Conservation (phyloP, 2,329 filamentous ascomycete species). For the Fusarium nematophilum region DNA sequence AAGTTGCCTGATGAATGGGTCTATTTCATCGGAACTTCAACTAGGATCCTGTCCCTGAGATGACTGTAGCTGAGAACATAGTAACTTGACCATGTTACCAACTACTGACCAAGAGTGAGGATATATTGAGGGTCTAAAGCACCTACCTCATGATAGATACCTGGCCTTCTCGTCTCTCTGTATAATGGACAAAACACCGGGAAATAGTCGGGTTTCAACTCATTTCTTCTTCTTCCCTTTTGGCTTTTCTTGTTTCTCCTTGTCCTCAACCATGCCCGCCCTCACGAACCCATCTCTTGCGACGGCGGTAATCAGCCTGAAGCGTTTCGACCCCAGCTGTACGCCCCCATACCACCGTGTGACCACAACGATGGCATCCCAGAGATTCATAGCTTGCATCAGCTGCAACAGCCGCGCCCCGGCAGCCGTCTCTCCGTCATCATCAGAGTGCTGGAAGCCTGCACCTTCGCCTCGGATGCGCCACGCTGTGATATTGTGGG, state of each 20-base stretch:
- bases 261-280: slow-evolving; percentile 76
- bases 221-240: slow-evolving; percentile 28
- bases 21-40: too few relatives aligned
- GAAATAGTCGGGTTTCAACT: neutral
- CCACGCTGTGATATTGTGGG: slow-evolving; percentile 36
- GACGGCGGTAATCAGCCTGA: slow-evolving; percentile 87
- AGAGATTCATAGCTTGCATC: slow-evolving; percentile 94
- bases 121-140: neutral
- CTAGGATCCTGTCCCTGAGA: too few relatives aligned
- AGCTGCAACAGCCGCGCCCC: slow-evolving; percentile 86
- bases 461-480: slow-evolving; percentile 71
- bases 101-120: neutral
- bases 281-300: slow-evolving; percentile 86
- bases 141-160: slow-evolving; percentile 5
- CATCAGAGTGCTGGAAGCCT: slow-evolving; percentile 88
- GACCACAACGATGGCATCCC: slow-evolving; percentile 93
- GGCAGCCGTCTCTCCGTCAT: slow-evolving; percentile 94
- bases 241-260: slow-evolving; percentile 46
- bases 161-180: too few relatives aligned
- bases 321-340: slow-evolving; percentile 87
- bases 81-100: slow-evolving; percentile 5
- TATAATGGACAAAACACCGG: too few relatives aligned
- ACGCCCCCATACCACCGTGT: slow-evolving; percentile 96
- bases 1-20: too few relatives aligned
- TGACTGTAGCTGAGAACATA: neutral